Percentiles rank a stretch among this genome's conserved stretches.
phyloP scores from a whole-genome alignment of 1,284 basidiomycete species.

The Ganoderma meredithae region DNA sequence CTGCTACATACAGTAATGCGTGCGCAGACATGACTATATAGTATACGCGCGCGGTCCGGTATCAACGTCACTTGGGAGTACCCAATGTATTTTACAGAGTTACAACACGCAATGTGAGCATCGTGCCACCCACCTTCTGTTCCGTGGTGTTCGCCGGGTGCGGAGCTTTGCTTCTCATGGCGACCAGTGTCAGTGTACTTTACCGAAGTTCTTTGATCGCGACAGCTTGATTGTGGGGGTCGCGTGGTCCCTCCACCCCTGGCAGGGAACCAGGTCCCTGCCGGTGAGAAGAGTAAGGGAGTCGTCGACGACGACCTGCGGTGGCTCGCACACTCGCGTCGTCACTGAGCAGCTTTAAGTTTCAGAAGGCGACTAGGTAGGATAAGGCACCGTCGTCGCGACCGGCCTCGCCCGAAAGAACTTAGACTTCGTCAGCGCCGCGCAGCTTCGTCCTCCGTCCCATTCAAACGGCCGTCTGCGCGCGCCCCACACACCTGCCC shows the following conservation, averaged over 20 bases:
- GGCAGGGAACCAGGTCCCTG: neutral
- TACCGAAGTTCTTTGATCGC: conserved; percentile 4
- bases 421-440: neutral
- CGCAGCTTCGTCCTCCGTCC: neutral
- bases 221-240: neutral
- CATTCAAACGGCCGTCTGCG: neutral
- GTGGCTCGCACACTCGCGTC: neutral
- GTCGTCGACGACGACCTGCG: neutral
- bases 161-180: neutral
- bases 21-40: conserved; percentile 3
- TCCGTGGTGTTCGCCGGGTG: neutral
- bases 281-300: neutral
- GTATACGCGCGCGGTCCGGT: conserved; percentile 2
- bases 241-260: neutral
- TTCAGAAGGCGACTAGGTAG: neutral
- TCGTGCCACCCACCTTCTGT: conserved; percentile 1
- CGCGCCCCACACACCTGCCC: too few relatives aligned
- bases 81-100: conserved; percentile 8
- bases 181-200: conserved; percentile 3
- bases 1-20: neutral
- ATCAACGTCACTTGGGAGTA: conserved; percentile 3
- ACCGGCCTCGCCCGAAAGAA: neutral
- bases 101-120: neutral
- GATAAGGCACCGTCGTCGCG: neutral
- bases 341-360: neutral